Conservation (phyloP, 345 rosid species). For the Noccaea caerulescens region DNA sequence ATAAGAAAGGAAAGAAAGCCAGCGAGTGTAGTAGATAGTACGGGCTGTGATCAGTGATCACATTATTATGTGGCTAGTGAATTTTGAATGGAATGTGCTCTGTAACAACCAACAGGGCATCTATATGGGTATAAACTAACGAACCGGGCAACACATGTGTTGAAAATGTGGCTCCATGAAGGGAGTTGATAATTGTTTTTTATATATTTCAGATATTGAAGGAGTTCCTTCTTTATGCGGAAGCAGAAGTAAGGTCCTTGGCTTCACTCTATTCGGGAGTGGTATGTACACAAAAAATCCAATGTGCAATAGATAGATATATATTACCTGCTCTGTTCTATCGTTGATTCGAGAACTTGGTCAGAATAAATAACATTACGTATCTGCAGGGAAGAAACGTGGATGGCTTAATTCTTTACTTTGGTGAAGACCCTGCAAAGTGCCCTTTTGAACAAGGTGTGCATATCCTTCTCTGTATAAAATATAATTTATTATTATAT, state of each 20-base stretch:
- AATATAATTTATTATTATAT: not conserved
- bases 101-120: not conserved
- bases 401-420: constrained; percentile 86
- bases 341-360: constrained; percentile 1
- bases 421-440: constrained; percentile 95
- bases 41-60: constrained; percentile 22
- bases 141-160: constrained; percentile 7
- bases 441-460: constrained; percentile 94
- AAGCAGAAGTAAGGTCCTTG: constrained; percentile 81
- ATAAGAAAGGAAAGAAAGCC: not conserved
- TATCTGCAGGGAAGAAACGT: constrained; percentile 74
- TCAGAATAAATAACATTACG: constrained; percentile 12
- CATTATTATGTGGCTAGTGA: not conserved
- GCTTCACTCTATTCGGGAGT: constrained; percentile 83
- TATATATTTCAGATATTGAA: constrained; percentile 51
- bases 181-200: not conserved
- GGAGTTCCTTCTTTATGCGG: constrained; percentile 79
- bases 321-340: not conserved
- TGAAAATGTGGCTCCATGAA: not conserved
- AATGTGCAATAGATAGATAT: constrained; percentile 15
- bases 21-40: not conserved
- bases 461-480: constrained; percentile 7
- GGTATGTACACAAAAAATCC: constrained; percentile 52
- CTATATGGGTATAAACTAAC: not conserved
- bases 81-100: not conserved